Conservation (phyloP, 2,329 filamentous ascomycete genomes). For the Cladophialophora chaetospira region DNA sequence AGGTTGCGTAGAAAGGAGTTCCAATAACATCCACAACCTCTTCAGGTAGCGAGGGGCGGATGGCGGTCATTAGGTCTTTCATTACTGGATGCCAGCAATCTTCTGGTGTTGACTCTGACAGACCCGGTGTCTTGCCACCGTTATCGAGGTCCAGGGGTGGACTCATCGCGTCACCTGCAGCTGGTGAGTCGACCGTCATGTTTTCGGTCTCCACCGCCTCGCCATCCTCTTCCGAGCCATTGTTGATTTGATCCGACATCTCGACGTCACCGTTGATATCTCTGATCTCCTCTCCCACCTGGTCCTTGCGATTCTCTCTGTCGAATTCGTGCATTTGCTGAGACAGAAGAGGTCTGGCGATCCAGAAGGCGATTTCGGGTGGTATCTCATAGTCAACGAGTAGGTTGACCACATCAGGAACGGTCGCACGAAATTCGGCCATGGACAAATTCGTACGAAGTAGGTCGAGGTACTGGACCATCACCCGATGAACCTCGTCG, state of each 20-base stretch:
- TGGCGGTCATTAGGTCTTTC: conserved; percentile 69
- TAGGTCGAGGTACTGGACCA: conserved; percentile 86
- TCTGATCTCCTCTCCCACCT: conserved; percentile 34
- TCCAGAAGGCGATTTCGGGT: conserved; percentile 79
- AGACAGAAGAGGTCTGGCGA: conserved; percentile 74
- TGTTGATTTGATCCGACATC: conserved; percentile 35
- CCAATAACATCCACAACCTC: conserved; percentile 71
- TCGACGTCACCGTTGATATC: conserved; percentile 34
- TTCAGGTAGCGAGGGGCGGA: conserved; percentile 63
- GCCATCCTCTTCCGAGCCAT: conserved; percentile 35
- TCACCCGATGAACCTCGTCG: conserved; percentile 83
- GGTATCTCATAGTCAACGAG: conserved; percentile 79
- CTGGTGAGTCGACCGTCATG: conserved; percentile 36
- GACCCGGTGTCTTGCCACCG: conserved; percentile 33
- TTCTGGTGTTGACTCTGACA: conserved; percentile 40
- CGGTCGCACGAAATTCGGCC: conserved; percentile 73
- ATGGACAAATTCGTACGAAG: conserved; percentile 76
- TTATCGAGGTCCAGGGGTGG: conserved; percentile 18
- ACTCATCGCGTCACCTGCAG: conserved; percentile 19
- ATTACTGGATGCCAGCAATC: conserved; percentile 69
- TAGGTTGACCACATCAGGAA: conserved; percentile 73
- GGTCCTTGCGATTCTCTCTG: conserved; percentile 37
- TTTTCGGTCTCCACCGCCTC: conserved; percentile 42
- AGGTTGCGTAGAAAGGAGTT: conserved; percentile 81
- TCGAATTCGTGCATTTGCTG: conserved; percentile 58